Base-by-base conservation (phyloP, 108 stramenopile genomes). In the Fistulifera pelliculosa region DNA sequence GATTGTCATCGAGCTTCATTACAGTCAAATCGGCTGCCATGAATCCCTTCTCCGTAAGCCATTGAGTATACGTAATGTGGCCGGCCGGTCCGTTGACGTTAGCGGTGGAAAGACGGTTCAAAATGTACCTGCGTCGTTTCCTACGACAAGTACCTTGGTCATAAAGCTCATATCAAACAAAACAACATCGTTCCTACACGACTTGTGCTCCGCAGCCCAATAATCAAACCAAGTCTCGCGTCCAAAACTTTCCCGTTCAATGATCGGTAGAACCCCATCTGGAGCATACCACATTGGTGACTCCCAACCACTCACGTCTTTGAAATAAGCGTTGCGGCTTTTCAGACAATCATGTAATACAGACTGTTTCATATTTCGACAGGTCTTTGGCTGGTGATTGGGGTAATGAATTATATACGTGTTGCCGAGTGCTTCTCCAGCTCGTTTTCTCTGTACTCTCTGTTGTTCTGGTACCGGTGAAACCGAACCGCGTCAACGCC, bases 121-220 rank as follows among this genome's bases (percentile, higher is more conserved):
- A 68, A 81, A 69, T 10, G 31, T 31, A 1, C 79, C 83, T 3
- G 87, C 79, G 62, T 85, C 87, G 3, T 53, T 22, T 10, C 87
- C 87, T 16, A 59, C 52, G 5, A 90, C 87, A 0, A 64, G 38
- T 48, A 83, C 81, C 41, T 90, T 90, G 53, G 68, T 68, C 87
- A 90, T 90, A 74, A 90, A 90, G 35, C 71, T 79, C 87, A 90
- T 89, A 44, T 90, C 87, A 50, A 90, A 80, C 25, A 90, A 52
- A 6, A 68, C 83, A n/a, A 75, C 80, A 43, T 49, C 52, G 11
- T 78, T 47, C 0, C 87, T 74, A 45, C 77, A 76, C 0, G 74
- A 68, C 1, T 23, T 3, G 62, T 90, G 87, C 63, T 90, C 87
- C 2, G 54, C 56, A 28, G 52, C 62, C 83, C 83, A 85, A 21